These are phyloP conservation scores for Tuber melanosporum DNA, from an alignment of 495 filamentous ascomycete genomes.

Conservation along the genomic window DNA sequence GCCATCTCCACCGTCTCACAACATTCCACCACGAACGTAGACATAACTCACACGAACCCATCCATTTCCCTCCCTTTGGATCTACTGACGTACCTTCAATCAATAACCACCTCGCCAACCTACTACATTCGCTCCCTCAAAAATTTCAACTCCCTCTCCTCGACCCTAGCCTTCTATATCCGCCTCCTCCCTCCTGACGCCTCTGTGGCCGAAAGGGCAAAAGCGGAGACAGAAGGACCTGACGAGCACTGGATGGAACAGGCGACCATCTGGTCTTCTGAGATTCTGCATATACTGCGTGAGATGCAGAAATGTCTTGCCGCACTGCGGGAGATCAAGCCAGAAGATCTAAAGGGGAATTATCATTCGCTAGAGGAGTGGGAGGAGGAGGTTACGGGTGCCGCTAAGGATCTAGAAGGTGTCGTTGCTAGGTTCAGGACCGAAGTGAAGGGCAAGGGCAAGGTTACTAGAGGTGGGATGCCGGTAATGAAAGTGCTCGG, in stretches of 20 bases:
- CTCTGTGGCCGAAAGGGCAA: background rate
- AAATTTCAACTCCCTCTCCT: background rate
- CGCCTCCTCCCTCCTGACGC: background rate
- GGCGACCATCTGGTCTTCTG: background rate
- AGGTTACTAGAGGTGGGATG: background rate
- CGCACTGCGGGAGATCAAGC: background rate
- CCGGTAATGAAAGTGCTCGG: background rate
- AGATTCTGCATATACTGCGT: background rate
- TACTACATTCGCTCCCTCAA: background rate
- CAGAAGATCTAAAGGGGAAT: background rate
- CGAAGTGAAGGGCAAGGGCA: background rate
- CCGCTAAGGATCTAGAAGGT: background rate
- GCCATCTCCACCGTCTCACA: background rate
- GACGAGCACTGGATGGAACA: background rate
- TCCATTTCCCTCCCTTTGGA: background rate
- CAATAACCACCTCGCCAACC: background rate
- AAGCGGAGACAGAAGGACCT: background rate
- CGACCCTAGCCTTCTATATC: background rate
- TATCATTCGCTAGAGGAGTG: background rate
- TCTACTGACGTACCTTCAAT: background rate
- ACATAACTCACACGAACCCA: background rate
- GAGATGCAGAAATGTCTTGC: background rate
- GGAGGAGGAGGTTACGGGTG: background rate
- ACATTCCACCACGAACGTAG: background rate
- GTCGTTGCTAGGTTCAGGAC: background rate